phyloP scores from a whole-genome alignment of 2,329 filamentous ascomycete species.

The Penicillium paneum region DNA sequence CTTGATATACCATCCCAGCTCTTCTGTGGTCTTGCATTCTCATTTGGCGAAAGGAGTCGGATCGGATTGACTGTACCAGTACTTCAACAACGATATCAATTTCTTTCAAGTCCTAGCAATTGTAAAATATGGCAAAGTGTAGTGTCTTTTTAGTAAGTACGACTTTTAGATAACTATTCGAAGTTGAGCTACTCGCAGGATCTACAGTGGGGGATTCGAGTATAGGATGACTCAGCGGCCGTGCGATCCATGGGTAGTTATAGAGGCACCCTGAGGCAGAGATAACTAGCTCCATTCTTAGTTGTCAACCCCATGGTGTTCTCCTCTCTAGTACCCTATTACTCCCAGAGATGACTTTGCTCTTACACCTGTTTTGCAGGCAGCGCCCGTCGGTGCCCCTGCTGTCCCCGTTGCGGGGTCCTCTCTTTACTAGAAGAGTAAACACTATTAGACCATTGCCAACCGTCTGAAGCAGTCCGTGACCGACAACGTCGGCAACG shows the following conservation, averaged over 20 bases:
- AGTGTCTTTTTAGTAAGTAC: neutral
- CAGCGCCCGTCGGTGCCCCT: no score
- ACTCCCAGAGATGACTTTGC: no score
- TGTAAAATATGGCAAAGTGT: neutral
- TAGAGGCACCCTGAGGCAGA: no score
- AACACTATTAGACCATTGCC: slow-evolving; percentile 70
- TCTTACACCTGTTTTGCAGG: no score
- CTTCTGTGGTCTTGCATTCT: slow-evolving; percentile 19
- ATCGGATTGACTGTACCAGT: slow-evolving; percentile 13
- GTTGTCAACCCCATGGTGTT: no score
- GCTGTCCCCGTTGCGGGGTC: no score
- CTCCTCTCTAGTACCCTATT: no score
- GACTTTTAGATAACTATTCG: neutral
- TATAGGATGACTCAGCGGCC: no score
- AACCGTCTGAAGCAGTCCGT: slow-evolving; percentile 83
- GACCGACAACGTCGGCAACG: slow-evolving; percentile 87
- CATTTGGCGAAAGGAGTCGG: slow-evolving; percentile 18
- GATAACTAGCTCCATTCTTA: no score
- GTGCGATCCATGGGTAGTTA: no score
- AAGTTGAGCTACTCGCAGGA: neutral
- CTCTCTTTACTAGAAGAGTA: no score
- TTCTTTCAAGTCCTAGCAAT: slow-evolving; percentile 1
- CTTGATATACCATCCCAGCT: slow-evolving; percentile 28
- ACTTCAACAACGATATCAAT: slow-evolving; percentile 13
- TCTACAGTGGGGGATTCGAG: no score